Evolutionary conservation across 768 basidiomycete genomes (phyloP).

Genomic region (Tricholoma furcatifolium): DNA sequence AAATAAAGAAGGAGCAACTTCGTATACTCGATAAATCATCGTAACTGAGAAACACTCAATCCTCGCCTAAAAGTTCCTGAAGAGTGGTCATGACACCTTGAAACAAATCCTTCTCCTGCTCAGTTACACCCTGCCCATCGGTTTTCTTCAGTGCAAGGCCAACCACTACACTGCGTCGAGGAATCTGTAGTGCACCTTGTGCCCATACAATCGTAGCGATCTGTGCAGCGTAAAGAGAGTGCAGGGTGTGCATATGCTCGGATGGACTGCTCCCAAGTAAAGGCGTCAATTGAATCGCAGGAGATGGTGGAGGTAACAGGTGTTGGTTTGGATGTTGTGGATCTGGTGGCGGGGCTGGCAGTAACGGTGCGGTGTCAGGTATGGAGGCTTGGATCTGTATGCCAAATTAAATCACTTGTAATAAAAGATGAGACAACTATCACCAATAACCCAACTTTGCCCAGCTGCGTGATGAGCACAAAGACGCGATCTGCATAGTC

Average conservation of each 20-base stretch:
- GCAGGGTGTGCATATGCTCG: conserved; percentile 64
- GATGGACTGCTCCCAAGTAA: conserved; percentile 76
- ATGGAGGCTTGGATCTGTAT: conserved; percentile 78
- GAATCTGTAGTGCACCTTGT: conserved; percentile 36
- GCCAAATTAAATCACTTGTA: not conserved
- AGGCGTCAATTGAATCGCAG: conserved; percentile 73
- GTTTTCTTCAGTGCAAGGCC: conserved; percentile 64
- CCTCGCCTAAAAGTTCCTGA: conserved; percentile 29
- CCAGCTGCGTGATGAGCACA: conserved; percentile 87
- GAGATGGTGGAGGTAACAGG: conserved; percentile 56
- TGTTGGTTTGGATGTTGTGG: conserved; percentile 29
- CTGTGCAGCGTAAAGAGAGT: conserved; percentile 83
- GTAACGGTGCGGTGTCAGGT: conserved; percentile 59
- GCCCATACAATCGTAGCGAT: conserved; percentile 84
- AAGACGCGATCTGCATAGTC: conserved; percentile 77
- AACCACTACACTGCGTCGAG: conserved; percentile 65
- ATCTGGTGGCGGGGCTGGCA: conserved; percentile 36
- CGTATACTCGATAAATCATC: not conserved
- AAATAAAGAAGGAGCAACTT: conserved; percentile 24
- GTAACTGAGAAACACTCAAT: not conserved
- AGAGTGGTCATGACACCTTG: conserved; percentile 49
- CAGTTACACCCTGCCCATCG: conserved; percentile 27
- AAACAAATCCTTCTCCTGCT: conserved; percentile 45
- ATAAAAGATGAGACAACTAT: conserved; percentile 2
- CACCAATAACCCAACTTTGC: conserved; percentile 88